These are phyloP conservation scores for Trypanosoma mega DNA, from an alignment of 208 protist species.

Conservation along the genomic window DNA sequence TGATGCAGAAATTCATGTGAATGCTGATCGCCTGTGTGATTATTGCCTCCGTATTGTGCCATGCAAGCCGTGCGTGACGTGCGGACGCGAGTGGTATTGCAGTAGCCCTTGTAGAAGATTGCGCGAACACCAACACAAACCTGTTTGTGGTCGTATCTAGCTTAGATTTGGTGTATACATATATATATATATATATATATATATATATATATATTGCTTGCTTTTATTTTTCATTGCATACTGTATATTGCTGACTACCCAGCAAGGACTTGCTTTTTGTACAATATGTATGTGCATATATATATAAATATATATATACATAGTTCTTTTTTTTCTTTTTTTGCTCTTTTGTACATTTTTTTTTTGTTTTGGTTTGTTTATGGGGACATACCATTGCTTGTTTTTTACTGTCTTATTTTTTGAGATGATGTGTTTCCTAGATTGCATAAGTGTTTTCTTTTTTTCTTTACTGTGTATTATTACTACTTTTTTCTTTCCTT, in stretches of 20 bases:
- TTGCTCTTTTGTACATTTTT: neutral
- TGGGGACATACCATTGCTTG: too few species aligned
- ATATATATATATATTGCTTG: conserved; percentile 1
- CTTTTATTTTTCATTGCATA: conserved; percentile 1
- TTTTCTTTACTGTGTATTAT: too few species aligned
- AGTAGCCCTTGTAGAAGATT: conserved; percentile 52
- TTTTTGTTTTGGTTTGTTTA: neutral
- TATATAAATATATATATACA: too few species aligned
- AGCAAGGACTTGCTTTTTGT: too few species aligned
- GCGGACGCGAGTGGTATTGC: conserved; percentile 75
- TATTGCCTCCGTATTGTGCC: conserved; percentile 47
- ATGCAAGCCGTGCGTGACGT: conserved; percentile 49
- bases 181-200: neutral
- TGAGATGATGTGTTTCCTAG: too few species aligned
- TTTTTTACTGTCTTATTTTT: too few species aligned
- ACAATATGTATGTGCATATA: too few species aligned
- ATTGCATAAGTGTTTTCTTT: too few species aligned
- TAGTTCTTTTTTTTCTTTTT: conserved; percentile 4
- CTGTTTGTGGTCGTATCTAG: conserved; percentile 39
- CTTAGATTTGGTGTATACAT: neutral
- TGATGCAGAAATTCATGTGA: too few species aligned
- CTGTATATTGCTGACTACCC: neutral
- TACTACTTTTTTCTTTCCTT: too few species aligned
- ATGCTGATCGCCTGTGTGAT: conserved; percentile 61
- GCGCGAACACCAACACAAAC: conserved; percentile 36